Evolutionary conservation across 2,329 filamentous ascomycete genomes (phyloP).

Genomic region (Fusarium sp.): DNA sequence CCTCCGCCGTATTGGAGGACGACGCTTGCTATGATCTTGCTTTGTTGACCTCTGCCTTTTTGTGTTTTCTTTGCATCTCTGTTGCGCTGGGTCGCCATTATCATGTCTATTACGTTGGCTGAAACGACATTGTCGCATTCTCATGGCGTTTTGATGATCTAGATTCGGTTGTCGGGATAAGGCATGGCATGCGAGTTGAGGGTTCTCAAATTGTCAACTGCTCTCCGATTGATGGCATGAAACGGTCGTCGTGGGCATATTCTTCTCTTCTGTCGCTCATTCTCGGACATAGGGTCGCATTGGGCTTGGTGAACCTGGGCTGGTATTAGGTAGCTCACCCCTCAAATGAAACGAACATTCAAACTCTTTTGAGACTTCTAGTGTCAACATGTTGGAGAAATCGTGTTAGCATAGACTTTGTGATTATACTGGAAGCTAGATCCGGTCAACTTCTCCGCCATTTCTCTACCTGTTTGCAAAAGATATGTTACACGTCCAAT

Average conservation of each 20-base stretch:
- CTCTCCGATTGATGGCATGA: conserved; percentile 12
- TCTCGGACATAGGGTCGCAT: conserved; percentile 17
- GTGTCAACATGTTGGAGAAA: not conserved
- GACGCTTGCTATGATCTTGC: conserved; percentile 38
- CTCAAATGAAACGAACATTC: conserved; percentile 21
- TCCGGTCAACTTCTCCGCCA: conserved; percentile 37
- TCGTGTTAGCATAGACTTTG: conserved; percentile 14
- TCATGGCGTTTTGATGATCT: conserved; percentile 41
- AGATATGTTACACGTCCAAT: conserved; percentile 47
- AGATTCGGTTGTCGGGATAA: conserved; percentile 30
- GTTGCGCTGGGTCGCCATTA: conserved; percentile 35
- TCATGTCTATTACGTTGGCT: conserved; percentile 29
- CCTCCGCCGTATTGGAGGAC: conserved; percentile 52
- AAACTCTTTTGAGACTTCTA: not conserved
- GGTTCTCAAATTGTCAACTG: conserved; percentile 22
- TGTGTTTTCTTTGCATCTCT: not conserved
- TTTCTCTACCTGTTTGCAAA: conserved; percentile 45
- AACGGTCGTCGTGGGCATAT: conserved; percentile 7
- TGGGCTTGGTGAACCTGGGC: conserved; percentile 14
- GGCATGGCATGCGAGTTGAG: conserved; percentile 12
- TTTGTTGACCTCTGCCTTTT: not conserved
- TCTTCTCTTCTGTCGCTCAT: conserved; percentile 32
- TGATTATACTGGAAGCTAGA: conserved; percentile 29
- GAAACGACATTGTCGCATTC: conserved; percentile 41
- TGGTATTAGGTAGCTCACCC: conserved; percentile 27